Evolutionary conservation across 768 basidiomycete species (phyloP).

Genomic region (Plicaturopsis crispa): DNA sequence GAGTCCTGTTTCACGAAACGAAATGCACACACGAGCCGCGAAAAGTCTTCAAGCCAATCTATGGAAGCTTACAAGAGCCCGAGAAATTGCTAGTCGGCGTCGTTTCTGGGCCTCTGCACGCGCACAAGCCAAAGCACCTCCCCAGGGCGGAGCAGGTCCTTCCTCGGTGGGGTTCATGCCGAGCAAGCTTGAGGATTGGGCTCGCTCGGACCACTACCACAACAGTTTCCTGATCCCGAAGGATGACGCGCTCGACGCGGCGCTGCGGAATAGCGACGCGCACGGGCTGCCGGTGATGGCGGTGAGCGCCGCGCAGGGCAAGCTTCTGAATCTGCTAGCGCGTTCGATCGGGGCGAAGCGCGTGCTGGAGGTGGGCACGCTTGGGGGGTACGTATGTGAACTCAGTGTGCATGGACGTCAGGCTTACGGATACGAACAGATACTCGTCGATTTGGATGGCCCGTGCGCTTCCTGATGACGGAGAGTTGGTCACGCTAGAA

Average conservation of each 20-base stretch:
- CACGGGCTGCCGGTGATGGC: conserved; percentile 44
- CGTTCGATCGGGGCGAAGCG: conserved; percentile 44
- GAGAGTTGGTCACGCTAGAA: conserved; percentile 42
- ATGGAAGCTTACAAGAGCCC: no score
- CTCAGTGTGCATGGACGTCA: neutral
- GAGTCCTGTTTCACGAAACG: no score
- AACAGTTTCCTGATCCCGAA: conserved; percentile 42
- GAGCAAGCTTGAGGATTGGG: conserved; percentile 33
- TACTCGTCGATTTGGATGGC: conserved; percentile 40
- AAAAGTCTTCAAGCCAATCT: no score
- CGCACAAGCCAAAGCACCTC: no score
- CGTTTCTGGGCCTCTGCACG: no score
- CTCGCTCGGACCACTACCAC: conserved; percentile 46
- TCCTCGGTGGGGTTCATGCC: neutral
- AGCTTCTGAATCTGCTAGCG: conserved; percentile 46
- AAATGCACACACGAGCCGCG: no score
- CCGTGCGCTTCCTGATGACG: conserved; percentile 40
- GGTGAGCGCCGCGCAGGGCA: conserved; percentile 47
- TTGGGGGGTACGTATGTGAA: conserved; percentile 42
- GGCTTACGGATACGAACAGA: conserved; percentile 12
- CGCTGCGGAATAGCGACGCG: conserved; percentile 29
- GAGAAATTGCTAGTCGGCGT: no score
- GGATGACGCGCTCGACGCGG: conserved; percentile 35
- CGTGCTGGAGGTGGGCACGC: conserved; percentile 58
- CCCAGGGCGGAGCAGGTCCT: no score